Evolutionary conservation across 805 yeast species (phyloP), one percentile per base, ranked within the genome.

Genomic region (Saturnispora bothae): DNA sequence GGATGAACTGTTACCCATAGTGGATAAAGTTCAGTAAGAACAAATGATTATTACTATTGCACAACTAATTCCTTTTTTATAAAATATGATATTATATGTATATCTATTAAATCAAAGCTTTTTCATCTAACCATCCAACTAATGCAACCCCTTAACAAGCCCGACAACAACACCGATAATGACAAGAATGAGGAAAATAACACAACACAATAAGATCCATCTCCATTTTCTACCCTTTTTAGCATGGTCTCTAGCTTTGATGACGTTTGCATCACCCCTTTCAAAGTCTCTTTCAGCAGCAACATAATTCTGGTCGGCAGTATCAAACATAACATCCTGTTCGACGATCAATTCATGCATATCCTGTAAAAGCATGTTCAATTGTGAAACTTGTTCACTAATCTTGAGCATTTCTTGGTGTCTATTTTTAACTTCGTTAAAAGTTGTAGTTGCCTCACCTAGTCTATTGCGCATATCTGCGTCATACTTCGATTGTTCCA

Each of bases 271-370:
- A 28, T 84, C 83, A 57, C 96, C 96, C 56, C 77, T 77, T 65
- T 86, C 95, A 49, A 88, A 78, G 56, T 86, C 92, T 40, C 69
- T 72, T 60, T 83, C 94, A 33, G 95, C 95, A 38, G 67, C 67
- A 43, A 66, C 75, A 42, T 84, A 81, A 50, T 81, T 78, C 48
- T 80, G 73, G 54, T 83, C 84, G 45, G 84, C 76, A 54, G 76
- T 82, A 51, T 78, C 79, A 46, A 89, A 78, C 41, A 78, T 77
- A 48, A 73, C 83, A 59, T 84, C 94, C 65, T 89, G 96, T 62
- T 85, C 94, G 47, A 86, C 81, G 36, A 88, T 95, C 63, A 89
- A 66, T 59, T 83, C 83, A 61, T 86, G 95, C 92, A 89, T 84
- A 58, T 84, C 95, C 52, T 79, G 81, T 67, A 86, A 83, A 60